phyloP scores from a whole-genome alignment of 306 rosid species.

The Lablab purpureus region DNA sequence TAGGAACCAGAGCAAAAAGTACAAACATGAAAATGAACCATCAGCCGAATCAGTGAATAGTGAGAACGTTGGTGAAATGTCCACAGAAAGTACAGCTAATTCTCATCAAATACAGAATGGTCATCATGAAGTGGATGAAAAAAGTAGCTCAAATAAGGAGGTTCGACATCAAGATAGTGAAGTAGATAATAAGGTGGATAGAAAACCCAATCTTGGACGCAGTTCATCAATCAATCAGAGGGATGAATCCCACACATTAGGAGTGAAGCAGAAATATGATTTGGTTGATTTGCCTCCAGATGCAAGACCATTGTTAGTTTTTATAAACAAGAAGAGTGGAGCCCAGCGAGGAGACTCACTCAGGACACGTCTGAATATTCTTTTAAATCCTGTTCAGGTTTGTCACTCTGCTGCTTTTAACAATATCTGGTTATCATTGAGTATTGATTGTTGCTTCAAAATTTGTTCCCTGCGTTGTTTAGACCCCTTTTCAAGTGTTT shows the following conservation, averaged over 20 bases:
- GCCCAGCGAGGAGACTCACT: slow-evolving; percentile 98
- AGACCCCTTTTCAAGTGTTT: slow-evolving; percentile 31
- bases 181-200: slow-evolving; percentile 60
- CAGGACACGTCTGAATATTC: slow-evolving; percentile 80
- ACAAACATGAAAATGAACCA: slow-evolving; percentile 73
- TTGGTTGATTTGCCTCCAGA: slow-evolving; percentile 85
- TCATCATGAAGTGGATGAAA: slow-evolving; percentile 69
- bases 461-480: slow-evolving; percentile 20
- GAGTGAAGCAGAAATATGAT: slow-evolving; percentile 76
- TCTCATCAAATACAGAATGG: slow-evolving; percentile 64
- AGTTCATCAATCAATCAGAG: slow-evolving; percentile 66
- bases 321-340: slow-evolving; percentile 98
- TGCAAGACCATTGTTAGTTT: slow-evolving; percentile 93
- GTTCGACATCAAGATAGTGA: slow-evolving; percentile 68
- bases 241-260: slow-evolving; percentile 69
- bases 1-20: slow-evolving; percentile 82
- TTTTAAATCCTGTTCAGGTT: slow-evolving; percentile 95
- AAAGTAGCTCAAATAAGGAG: slow-evolving; percentile 56
- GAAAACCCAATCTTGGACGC: slow-evolving; percentile 60
- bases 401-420: slow-evolving; percentile 49
- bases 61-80: slow-evolving; percentile 64
- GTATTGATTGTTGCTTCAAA: slow-evolving; percentile 25
- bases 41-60: slow-evolving; percentile 69
- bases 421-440: slow-evolving; percentile 36
- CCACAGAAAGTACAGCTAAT: slow-evolving; percentile 80